Conservation (phyloP, 1,139 yeast genomes). For the Debaryomycetaceae sp. region DNA sequence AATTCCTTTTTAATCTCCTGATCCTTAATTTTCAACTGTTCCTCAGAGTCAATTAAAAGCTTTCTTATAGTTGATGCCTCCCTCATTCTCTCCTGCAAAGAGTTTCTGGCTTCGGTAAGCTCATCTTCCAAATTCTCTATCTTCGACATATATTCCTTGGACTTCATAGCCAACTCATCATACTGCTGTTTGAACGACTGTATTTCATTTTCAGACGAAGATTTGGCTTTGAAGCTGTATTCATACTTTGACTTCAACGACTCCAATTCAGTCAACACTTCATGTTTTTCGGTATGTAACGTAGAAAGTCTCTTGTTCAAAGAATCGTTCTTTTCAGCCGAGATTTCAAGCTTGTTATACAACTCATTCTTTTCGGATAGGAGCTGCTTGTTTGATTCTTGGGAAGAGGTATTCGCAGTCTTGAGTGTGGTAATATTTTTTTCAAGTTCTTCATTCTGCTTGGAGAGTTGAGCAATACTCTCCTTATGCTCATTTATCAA, state of each 20-base stretch:
- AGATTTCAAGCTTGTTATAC: constrained; percentile 37
- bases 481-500: constrained; percentile 44
- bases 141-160: constrained; percentile 59
- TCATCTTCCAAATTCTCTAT: constrained; percentile 78
- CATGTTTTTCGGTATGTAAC: constrained; percentile 51
- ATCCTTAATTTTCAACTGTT: constrained; percentile 46
- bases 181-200: constrained; percentile 66
- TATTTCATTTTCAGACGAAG: constrained; percentile 50
- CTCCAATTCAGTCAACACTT: constrained; percentile 45
- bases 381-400: constrained; percentile 28
- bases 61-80: constrained; percentile 75
- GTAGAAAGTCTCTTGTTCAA: constrained; percentile 31
- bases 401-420: constrained; percentile 41
- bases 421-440: constrained; percentile 41
- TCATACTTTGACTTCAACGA: constrained; percentile 52
- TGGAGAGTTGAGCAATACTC: constrained; percentile 31
- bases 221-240: constrained; percentile 42
- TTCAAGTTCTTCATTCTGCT: constrained; percentile 34
- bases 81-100: constrained; percentile 74
- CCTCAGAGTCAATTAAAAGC: constrained; percentile 65
- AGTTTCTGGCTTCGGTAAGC: constrained; percentile 63
- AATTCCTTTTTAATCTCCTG: constrained; percentile 28
- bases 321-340: constrained; percentile 33
- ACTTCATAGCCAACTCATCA: constrained; percentile 69
- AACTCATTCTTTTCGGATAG: constrained; percentile 37